phyloP scores from a whole-genome alignment of 441 rosid species.

The Lepidium campestre region DNA sequence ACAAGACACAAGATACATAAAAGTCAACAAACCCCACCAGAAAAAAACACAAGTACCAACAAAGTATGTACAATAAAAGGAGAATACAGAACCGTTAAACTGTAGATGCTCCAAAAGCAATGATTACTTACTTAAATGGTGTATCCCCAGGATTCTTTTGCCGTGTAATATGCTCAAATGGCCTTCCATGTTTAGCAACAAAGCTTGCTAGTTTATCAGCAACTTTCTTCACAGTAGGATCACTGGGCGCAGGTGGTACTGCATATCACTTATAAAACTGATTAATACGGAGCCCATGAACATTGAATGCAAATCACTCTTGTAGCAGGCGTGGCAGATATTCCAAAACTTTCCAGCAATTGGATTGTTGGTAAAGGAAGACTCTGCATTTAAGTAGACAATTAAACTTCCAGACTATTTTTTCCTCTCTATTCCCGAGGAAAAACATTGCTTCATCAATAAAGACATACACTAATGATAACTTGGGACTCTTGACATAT shows the following conservation, averaged over 20 bases:
- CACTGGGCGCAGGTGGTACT: conserved; percentile 82
- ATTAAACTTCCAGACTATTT: conserved; percentile 68
- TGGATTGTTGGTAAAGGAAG: conserved; percentile 70
- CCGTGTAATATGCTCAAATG: conserved; percentile 82
- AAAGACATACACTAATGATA: neutral
- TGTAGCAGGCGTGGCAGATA: conserved; percentile 84
- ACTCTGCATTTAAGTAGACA: conserved; percentile 96
- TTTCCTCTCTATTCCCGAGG: conserved; percentile 37
- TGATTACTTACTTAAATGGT: conserved; percentile 69
- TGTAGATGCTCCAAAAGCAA: neutral
- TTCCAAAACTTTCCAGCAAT: conserved; percentile 93
- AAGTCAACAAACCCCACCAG: neutral
- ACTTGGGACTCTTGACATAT: neutral
- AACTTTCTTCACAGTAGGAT: conserved; percentile 91
- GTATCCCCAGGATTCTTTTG: conserved; percentile 96
- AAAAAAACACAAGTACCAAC: neutral
- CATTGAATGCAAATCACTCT: conserved; percentile 95
- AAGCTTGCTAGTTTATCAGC: conserved; percentile 96
- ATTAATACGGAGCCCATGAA: conserved; percentile 96
- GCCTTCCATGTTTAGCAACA: conserved; percentile 96
- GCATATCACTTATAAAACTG: conserved; percentile 99
- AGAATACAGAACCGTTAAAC: neutral
- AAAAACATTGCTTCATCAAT: neutral
- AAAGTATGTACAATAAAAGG: neutral
- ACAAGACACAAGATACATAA: conserved; percentile 11